Base-by-base conservation (phyloP, 306 rosid species). In the Aeschynomene evenia region DNA sequence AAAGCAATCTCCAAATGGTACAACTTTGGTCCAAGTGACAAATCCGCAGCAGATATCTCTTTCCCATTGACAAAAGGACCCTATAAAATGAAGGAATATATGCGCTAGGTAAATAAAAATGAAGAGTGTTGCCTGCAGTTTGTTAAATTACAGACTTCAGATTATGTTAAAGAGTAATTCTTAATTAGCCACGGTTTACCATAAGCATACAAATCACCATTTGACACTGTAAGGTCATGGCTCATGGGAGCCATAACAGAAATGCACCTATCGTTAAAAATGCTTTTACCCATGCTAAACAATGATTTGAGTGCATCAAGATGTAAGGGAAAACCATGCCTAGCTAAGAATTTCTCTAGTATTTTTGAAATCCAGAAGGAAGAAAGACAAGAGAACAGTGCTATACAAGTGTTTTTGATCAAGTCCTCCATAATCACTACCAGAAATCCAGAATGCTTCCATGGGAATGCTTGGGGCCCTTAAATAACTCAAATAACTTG, bases 1-100 rank as follows among this genome's bases (percentile, higher is more conserved):
- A 94, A 76, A 75, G 84, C 95, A 82, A 94, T 88, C 79, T 94
- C 97, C 66, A 94, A 76, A 83, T 94, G 97, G 77, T 84, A 63
- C 83, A 94, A 66, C 91, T 94, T 94, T 75, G 97, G 99, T 64
- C 81, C 96, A 61, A 94, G 97, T 34, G 97, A 88, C 31, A 94
- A 76, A 71, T 94, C 99, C 24, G 70, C 86, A 0, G 95, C 91
- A 72, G 95, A 88, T 81, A 91, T 74, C 58, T 81, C 83, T 78
- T 83, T 80, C 71, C 99, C 96, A 64, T 88, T 87, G 81, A 94
- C 56, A 72, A 87, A 87, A 81, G 99, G 96, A 65, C 99, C 97
- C 99, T 94, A 40, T 23, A 50, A 45, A 60, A 53, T 33, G 50
- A 1, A 39, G 50, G 18, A 60, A 31, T 8, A 75, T 12, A 40